Percentiles rank a stretch among this genome's conserved stretches.
Conservation (phyloP, 306 rosid genomes). For the Ormosia emarginata region DNA sequence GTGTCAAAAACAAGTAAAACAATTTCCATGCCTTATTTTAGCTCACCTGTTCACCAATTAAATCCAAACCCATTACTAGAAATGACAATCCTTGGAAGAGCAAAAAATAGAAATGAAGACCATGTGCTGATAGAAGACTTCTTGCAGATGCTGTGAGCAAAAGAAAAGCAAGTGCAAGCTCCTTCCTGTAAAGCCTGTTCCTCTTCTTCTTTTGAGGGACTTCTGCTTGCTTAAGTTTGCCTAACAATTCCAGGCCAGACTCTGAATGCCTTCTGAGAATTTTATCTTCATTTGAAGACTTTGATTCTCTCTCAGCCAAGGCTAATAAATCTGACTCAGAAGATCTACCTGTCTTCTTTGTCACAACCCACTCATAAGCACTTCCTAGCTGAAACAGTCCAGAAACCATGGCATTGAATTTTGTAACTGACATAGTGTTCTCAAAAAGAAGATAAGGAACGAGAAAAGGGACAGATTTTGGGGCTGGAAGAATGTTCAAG, state of each 20-base stretch:
- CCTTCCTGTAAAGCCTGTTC: conserved; percentile 81
- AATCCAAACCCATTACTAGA: conserved; percentile 85
- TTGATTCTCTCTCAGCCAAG: conserved; percentile 75
- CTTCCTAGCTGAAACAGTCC: conserved; percentile 96
- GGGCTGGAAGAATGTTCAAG: conserved; percentile 92
- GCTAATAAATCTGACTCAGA: conserved; percentile 89
- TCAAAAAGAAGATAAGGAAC: conserved; percentile 94
- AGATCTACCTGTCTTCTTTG: conserved; percentile 94
- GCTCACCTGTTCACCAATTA: conserved; percentile 91
- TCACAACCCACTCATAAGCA: conserved; percentile 97
- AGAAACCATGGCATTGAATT: conserved; percentile 98
- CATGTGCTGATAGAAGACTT: conserved; percentile 87
- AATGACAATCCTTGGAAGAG: conserved; percentile 96
- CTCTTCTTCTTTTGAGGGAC: conserved; percentile 52
- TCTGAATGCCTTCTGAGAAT: conserved; percentile 77
- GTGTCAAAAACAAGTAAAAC: conserved; percentile 24
- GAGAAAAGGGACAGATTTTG: conserved; percentile 88
- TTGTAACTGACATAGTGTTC: conserved; percentile 99
- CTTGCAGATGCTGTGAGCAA: conserved; percentile 91
- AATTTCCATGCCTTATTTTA: conserved; percentile 34
- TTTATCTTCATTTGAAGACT: conserved; percentile 68
- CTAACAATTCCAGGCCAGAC: conserved; percentile 69
- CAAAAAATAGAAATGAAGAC: conserved; percentile 93
- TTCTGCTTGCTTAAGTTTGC: conserved; percentile 61
- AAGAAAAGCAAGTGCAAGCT: conserved; percentile 89